These are phyloP conservation scores for Podospora anserina DNA, from an alignment of 495 filamentous ascomycete species.

Conservation along the genomic window DNA sequence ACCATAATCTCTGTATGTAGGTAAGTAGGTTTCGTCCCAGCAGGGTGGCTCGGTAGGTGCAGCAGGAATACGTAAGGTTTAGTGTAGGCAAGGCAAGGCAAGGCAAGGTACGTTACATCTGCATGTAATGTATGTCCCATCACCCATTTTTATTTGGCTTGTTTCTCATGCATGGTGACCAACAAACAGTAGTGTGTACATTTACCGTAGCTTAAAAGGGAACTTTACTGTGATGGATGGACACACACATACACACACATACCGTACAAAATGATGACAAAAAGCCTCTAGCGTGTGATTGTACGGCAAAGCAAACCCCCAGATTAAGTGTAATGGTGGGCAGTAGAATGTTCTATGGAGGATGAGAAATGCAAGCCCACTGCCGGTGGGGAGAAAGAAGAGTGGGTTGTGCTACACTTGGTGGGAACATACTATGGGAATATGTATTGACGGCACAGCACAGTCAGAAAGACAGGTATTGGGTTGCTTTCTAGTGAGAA, in stretches of 20 bases:
- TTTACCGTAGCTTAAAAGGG: background rate
- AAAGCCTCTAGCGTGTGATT: background rate
- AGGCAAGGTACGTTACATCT: background rate
- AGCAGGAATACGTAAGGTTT: background rate
- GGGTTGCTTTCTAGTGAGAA: background rate
- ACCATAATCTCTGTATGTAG: background rate
- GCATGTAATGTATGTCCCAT: background rate
- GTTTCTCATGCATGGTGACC: background rate
- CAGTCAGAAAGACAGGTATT: background rate
- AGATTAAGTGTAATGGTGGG: background rate
- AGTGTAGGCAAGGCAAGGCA: background rate
- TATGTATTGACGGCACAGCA: background rate
- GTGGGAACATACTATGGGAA: background rate
- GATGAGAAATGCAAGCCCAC: background rate
- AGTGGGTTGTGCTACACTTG: no score
- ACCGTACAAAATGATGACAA: background rate
- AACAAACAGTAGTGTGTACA: background rate
- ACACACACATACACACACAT: background rate
- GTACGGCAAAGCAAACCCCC: background rate
- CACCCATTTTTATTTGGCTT: background rate
- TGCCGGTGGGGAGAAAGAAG: background rate
- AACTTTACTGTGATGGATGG: background rate
- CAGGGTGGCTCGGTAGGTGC: background rate
- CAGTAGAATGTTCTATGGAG: background rate
- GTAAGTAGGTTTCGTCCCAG: background rate